phyloP scores from a whole-genome alignment of 768 basidiomycete species.

The Baorangia bicolor region DNA sequence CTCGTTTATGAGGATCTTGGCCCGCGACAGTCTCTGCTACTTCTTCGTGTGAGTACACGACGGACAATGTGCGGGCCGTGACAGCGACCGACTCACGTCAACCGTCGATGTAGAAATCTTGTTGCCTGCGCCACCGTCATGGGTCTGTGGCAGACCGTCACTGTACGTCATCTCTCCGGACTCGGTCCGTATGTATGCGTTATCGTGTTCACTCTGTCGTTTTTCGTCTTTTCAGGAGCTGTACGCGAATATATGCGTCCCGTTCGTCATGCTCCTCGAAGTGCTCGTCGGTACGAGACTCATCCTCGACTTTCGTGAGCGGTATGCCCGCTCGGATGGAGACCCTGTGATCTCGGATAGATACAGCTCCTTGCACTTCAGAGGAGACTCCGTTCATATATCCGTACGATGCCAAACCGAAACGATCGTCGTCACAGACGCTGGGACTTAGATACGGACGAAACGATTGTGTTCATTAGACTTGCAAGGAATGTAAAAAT shows the following conservation, averaged over 20 bases:
- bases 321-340: slow-evolving; percentile 18
- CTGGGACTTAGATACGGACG: not conserved
- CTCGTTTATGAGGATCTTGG: slow-evolving; percentile 25
- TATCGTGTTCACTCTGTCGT: not conserved
- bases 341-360: slow-evolving; percentile 6
- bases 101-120: slow-evolving; percentile 21
- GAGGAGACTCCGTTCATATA: slow-evolving; percentile 2
- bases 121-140: slow-evolving; percentile 23
- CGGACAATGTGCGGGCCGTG: not conserved
- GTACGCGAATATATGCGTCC: slow-evolving; percentile 32
- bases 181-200: not conserved
- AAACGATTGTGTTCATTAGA: slow-evolving; percentile 7
- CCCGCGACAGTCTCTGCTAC: slow-evolving; percentile 32
- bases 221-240: slow-evolving; percentile 11
- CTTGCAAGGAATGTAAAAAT: slow-evolving; percentile 13
- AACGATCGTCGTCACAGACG: slow-evolving; percentile 17
- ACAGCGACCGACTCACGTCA: not conserved
- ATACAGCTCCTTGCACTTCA: slow-evolving; percentile 18
- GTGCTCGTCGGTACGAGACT: slow-evolving; percentile 31
- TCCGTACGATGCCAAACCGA: slow-evolving; percentile 17
- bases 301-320: slow-evolving; percentile 33
- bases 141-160: slow-evolving; percentile 26
- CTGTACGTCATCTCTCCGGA: slow-evolving; percentile 15
- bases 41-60: slow-evolving; percentile 28
- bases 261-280: slow-evolving; percentile 33